A percentile compares a stretch with the other conserved stretches of the same genome.
Evolutionary conservation across 2,329 filamentous ascomycete genomes (phyloP).

Genomic region (Fusarium sp.): DNA sequence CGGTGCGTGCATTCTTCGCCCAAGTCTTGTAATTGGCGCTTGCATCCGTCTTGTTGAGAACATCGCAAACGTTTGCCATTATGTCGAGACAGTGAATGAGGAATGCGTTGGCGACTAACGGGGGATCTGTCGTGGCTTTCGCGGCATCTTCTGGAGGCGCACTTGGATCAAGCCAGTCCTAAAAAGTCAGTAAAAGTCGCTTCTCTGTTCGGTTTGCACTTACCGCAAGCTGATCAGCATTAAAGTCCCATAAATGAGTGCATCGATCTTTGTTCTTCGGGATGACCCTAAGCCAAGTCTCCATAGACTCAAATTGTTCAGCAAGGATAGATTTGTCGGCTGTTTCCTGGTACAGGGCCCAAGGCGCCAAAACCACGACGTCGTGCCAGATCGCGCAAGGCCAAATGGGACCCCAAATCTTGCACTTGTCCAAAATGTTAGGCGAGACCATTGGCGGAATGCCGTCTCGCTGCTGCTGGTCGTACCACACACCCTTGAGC

Average conservation of each 20-base stretch:
- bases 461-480: slow-evolving; percentile 34
- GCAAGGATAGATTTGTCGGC: slow-evolving; percentile 53
- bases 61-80: slow-evolving; percentile 50
- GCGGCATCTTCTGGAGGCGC: slow-evolving; percentile 56
- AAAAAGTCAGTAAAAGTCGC: slow-evolving; percentile 32
- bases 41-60: slow-evolving; percentile 46
- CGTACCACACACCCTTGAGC: slow-evolving; percentile 21
- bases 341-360: slow-evolving; percentile 54
- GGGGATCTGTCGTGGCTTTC: slow-evolving; percentile 54
- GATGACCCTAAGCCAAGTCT: slow-evolving; percentile 53
- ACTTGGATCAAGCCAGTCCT: slow-evolving; percentile 63
- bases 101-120: slow-evolving; percentile 60
- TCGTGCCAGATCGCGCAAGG: slow-evolving; percentile 58
- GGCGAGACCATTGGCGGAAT: slow-evolving; percentile 42
- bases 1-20: slow-evolving; percentile 25
- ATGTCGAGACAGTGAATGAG: slow-evolving; percentile 57
- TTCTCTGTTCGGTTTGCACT: fast-evolving
- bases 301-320: slow-evolving; percentile 55
- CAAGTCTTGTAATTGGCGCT: slow-evolving; percentile 19
- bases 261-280: slow-evolving; percentile 50
- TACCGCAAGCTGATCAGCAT: slow-evolving; percentile 36
- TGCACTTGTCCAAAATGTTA: slow-evolving; percentile 22
- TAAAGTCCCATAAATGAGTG: slow-evolving; percentile 55
- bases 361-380: slow-evolving; percentile 55
- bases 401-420: slow-evolving; percentile 34